phyloP scores from a whole-genome alignment of 371 early-diverging fungal species.

The Actinomucor elegans region DNA sequence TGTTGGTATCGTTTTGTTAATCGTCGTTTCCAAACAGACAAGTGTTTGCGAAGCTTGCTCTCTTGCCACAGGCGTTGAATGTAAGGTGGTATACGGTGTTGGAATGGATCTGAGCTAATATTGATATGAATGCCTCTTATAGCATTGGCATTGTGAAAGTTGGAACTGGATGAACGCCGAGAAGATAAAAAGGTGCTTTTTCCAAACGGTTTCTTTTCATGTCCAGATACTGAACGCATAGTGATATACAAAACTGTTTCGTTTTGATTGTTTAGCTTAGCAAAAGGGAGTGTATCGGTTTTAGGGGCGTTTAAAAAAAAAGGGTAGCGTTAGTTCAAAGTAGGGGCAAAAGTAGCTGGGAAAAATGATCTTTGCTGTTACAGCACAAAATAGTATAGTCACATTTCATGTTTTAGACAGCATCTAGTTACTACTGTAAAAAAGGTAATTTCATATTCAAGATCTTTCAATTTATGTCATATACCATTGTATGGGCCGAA shows the following conservation, averaged over 20 bases:
- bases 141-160: conserved; percentile 12
- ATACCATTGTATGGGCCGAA: no score
- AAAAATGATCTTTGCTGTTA: no score
- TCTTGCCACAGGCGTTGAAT: conserved; percentile 51
- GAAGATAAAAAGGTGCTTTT: conserved; percentile 13
- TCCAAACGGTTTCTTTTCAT: conserved; percentile 9
- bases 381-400: no score
- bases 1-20: conserved; percentile 26
- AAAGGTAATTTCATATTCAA: no score
- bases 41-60: conserved; percentile 24
- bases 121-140: conserved; percentile 54
- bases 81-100: conserved; percentile 48
- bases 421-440: no score
- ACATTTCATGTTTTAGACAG: no score
- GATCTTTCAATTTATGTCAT: no score
- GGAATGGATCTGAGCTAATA: conserved; percentile 54
- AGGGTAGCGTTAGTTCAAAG: neutral
- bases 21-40: conserved; percentile 22
- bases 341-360: neutral
- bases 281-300: no score
- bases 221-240: conserved; percentile 9
- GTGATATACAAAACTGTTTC: neutral
- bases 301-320: neutral
- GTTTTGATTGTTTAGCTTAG: no score
- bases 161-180: conserved; percentile 4